Base-by-base conservation (phyloP, 1,284 basidiomycete genomes). In the Ganoderma sinense region DNA sequence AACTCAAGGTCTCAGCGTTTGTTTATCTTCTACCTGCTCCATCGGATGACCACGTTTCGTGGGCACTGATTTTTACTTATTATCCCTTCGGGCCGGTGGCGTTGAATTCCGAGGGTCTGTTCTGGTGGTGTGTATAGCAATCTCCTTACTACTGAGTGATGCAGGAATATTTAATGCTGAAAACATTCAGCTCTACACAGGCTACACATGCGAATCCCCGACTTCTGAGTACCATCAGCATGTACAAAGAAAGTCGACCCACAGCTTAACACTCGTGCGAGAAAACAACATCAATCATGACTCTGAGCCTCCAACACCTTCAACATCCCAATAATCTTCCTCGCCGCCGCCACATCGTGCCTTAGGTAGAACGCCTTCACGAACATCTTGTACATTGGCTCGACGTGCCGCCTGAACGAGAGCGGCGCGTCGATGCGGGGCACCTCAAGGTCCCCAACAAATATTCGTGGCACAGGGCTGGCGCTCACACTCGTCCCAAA, bases 341-440 rank as follows among this genome's bases (percentile, higher is more conserved):
- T 82, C 53, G 88, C 91, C 43, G 85, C 88, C 7, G 77, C 77
- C 16, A 77, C 74, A 76, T 94, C 91, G 33, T 84, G 83, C 66
- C 88, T 81, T 62, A 81, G 64, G 79, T 87, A 85, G 68, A 93
- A 85, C 41, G 87, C 88, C 77, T 86, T 89, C 76, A 91, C 85
- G 77, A 93, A 91, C 88, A 89, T 88, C 80, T 85, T 91, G 80
- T 90, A 91, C 78, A 93, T 71, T 39, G 92, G 91, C 69, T 82
- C 80, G 23, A 87, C 84, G 76, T 94, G 91, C 67, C 81, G 84
- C 67, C 80, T 77, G 69, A 89, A 91, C 7, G 84, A 87, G 62
- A 90, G 79, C 59, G 78, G 78, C 33, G 80, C 65, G 20, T 81
- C 67, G 20, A 86, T 69, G 53, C 78, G 76, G 10, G 84, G 80